Conservation (phyloP, 306 rosid genomes). For the Morella rubra region DNA sequence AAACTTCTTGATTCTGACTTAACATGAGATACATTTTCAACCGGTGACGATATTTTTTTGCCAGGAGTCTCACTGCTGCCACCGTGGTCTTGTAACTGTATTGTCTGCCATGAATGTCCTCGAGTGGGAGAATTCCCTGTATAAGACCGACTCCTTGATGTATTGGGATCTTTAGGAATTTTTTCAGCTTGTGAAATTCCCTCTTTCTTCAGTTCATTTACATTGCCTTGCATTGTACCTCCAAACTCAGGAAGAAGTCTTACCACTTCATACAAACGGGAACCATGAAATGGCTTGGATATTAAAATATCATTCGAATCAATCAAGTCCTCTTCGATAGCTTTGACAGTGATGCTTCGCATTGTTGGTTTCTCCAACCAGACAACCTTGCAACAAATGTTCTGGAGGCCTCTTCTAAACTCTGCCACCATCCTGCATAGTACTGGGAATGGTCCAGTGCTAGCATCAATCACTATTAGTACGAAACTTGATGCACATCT, state of each 20-base stretch:
- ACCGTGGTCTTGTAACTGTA: conserved; percentile 6
- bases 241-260: conserved; percentile 72
- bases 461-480: conserved; percentile 36
- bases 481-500: conserved; percentile 24
- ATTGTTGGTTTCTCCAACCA: conserved; percentile 57
- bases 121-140: background rate
- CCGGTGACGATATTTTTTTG: conserved; percentile 16
- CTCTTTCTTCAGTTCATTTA: conserved; percentile 4
- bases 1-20: conserved; percentile 14
- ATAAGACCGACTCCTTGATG: conserved; percentile 12
- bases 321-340: conserved; percentile 16
- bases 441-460: conserved; percentile 25
- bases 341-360: conserved; percentile 10
- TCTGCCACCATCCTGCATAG: conserved; percentile 22
- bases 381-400: conserved; percentile 47
- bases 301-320: conserved; percentile 46
- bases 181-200: background rate
- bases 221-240: conserved; percentile 30
- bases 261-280: conserved; percentile 43
- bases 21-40: background rate
- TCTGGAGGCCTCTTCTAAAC: conserved; percentile 28
- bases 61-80: conserved; percentile 5
- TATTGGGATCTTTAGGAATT: conserved; percentile 1
- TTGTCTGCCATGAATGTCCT: background rate
- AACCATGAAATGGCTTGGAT: conserved; percentile 65